These are phyloP conservation scores for Piedraia hortae DNA, from an alignment of 2,329 filamentous ascomycete species.

Conservation along the genomic window DNA sequence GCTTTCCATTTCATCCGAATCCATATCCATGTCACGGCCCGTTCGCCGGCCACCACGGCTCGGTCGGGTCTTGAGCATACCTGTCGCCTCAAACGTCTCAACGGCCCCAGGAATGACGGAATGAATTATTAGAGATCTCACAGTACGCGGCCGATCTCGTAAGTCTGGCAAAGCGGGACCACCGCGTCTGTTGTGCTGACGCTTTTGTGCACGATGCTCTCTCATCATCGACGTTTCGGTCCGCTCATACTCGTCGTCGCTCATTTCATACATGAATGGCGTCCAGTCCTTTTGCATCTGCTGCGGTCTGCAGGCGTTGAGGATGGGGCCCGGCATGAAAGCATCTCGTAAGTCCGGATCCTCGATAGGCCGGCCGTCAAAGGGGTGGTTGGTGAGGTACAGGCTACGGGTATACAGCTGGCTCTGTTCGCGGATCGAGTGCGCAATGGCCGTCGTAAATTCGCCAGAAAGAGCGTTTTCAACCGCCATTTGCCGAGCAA, in stretches of 20 bases:
- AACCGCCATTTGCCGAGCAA: conserved; percentile 64
- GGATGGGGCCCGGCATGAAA: conserved; percentile 63
- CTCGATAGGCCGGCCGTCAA: conserved; percentile 78
- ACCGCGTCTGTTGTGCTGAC: conserved; percentile 77
- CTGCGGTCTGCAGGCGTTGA: conserved; percentile 62
- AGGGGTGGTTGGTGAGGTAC: conserved; percentile 79
- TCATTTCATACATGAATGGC: conserved; percentile 82
- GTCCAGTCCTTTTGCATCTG: conserved; percentile 85
- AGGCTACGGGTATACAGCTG: conserved; percentile 85
- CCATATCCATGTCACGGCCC: conserved; percentile 34
- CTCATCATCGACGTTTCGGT: conserved; percentile 81
- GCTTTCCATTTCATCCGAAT: conserved; percentile 77
- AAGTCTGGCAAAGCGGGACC: conserved; percentile 86
- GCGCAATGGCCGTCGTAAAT: conserved; percentile 89
- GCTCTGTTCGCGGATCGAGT: conserved; percentile 86
- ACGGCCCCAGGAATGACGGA: conserved; percentile 77
- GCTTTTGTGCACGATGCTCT: conserved; percentile 81
- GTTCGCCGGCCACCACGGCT: conserved; percentile 24
- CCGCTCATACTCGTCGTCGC: conserved; percentile 64
- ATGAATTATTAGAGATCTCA: conserved; percentile 75
- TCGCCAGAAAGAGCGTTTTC: conserved; percentile 82
- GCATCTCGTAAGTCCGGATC: conserved; percentile 68
- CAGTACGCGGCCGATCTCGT: conserved; percentile 78
- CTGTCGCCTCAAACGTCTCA: conserved; percentile 51
- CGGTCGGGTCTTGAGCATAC: conserved; percentile 43